Evolutionary conservation across 1,284 basidiomycete genomes (phyloP), one percentile per base, ranked within the genome.

Genomic region (Blastosporella zonata): DNA sequence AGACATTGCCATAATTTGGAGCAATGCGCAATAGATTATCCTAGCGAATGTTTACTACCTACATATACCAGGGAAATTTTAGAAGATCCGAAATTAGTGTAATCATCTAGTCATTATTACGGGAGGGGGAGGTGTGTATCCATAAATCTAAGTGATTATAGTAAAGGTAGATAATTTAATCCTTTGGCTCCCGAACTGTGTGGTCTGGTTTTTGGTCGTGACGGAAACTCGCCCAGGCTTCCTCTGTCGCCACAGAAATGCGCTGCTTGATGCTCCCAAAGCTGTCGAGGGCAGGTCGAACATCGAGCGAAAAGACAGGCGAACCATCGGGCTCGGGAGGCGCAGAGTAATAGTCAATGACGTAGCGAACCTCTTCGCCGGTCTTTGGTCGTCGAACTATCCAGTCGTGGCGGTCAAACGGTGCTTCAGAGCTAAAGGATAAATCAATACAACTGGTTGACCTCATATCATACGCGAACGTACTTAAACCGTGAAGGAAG

Each of bases 371-470:
- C 66, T 89, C 84, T 62, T 86, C 81, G 38, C 82, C 83, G 5
- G 79, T 84, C 49, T 72, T 72, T 28, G 81, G 81, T 43, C 95
- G 83, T 29, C 87, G 85, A 50, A 99, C 79, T 44, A 97, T 72
- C 97, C 97, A 99, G 72, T 99, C 96, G 66, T 99, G 97, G n/a
- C 96, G 84, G 66, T 99, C 96, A 62, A 99, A 99, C 1, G 97
- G 96, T 4, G 93, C 90, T 61, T 94, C 88, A 28, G 83, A 75
- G 67, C 92, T 97, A 61, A 1, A 51, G 43, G 36, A 33, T 15
- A 36, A 17, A 17, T 9, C 6, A 38, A 27, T 15, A n/a, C n/a
- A 23, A 33, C 27, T 22, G 25, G 9, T 22, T 28, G 18, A 21
- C 34, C 20, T 43, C 18, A 17, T 10, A 5, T 9, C 18, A 40